These are phyloP conservation scores for Diversispora eburnea DNA, from an alignment of 192 early-diverging fungal genomes.

Conservation along the genomic window DNA sequence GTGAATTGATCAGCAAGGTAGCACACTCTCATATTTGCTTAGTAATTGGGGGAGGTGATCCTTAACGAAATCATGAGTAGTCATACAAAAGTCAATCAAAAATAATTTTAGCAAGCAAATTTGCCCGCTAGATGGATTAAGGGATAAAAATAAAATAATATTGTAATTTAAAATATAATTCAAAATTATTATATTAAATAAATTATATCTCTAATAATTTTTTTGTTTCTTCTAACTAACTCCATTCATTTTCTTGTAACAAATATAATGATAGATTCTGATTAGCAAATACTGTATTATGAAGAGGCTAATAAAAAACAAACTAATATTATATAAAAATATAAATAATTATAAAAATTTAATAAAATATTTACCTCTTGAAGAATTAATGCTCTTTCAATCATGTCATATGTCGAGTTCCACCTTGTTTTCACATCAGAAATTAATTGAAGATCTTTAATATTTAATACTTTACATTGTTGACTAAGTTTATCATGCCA, in stretches of 20 bases:
- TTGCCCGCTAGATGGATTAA: not conserved
- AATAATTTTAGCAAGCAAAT: not conserved
- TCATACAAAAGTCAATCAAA: not conserved
- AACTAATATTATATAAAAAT: no score
- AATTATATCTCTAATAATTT: no score
- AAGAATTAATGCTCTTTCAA: not conserved
- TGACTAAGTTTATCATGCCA: not conserved
- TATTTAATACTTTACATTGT: no score
- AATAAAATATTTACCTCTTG: not conserved
- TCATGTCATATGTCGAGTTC: not conserved
- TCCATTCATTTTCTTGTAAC: no score
- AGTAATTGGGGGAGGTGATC: not conserved
- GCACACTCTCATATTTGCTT: not conserved
- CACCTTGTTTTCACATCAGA: not conserved
- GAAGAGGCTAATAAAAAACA: no score
- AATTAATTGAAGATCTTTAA: not conserved
- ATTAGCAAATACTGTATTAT: no score
- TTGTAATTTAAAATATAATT: no score
- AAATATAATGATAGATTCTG: no score
- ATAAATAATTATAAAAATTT: not conserved
- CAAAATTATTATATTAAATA: no score
- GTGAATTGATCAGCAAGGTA: not conserved
- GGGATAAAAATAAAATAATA: no score
- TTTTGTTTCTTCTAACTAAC: no score
- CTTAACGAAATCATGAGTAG: not conserved